These are phyloP conservation scores for Heliamphora pulchella DNA, from an alignment of 179 eudicot species.

Conservation along the genomic window DNA sequence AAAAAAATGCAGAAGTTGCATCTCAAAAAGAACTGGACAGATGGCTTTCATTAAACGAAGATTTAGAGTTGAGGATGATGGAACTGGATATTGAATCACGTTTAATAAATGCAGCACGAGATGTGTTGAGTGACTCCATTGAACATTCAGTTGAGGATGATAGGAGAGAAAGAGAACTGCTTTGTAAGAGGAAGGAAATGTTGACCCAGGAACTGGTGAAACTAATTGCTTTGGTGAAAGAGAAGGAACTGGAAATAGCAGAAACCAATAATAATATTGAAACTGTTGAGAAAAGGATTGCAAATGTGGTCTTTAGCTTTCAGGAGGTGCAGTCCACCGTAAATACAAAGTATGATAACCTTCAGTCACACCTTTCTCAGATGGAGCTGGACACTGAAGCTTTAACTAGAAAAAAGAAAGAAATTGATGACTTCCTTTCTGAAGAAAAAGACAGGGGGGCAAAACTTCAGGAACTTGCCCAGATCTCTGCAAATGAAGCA, in stretches of 20 bases:
- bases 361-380: conserved; percentile 39
- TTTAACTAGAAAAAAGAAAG: conserved; percentile 46
- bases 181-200: conserved; percentile 34
- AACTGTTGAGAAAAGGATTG: conserved; percentile 51
- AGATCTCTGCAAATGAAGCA: conserved; percentile 44
- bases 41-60: conserved; percentile 50
- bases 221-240: conserved; percentile 53
- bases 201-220: conserved; percentile 50
- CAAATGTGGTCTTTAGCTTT: conserved; percentile 47
- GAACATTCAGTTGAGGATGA: conserved; percentile 48
- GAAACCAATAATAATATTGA: conserved; percentile 48
- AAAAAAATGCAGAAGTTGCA: conserved; percentile 35
- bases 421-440: conserved; percentile 41
- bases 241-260: conserved; percentile 63
- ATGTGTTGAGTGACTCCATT: conserved; percentile 38
- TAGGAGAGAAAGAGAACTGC: conserved; percentile 49
- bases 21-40: conserved; percentile 42
- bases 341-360: conserved; percentile 30
- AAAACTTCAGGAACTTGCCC: conserved; percentile 47
- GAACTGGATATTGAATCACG: conserved; percentile 56
- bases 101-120: conserved; percentile 41
- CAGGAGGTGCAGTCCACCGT: conserved; percentile 42
- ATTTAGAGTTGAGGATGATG: conserved; percentile 46
- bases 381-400: conserved; percentile 40
- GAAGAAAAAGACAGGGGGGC: conserved; percentile 39